Conservation (phyloP, 2,329 filamentous ascomycete species). For the Monosporascus cannonballus region DNA sequence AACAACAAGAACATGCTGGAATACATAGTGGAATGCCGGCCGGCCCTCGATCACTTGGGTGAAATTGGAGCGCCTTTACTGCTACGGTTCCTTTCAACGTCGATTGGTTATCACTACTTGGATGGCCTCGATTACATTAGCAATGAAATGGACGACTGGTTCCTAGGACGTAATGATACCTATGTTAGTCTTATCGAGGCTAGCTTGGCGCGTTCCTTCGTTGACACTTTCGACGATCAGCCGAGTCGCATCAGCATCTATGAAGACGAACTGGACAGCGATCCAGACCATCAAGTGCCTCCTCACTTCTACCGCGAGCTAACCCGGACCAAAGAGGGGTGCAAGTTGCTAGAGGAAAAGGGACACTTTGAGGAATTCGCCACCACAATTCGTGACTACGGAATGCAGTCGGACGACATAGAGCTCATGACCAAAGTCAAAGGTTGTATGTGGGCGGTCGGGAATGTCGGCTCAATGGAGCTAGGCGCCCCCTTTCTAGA, state of each 20-base stretch:
- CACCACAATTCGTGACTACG: constrained; percentile 79
- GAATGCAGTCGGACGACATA: constrained; percentile 74
- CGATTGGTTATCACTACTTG: constrained; percentile 94
- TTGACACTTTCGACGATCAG: constrained; percentile 55
- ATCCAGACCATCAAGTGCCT: constrained; percentile 65
- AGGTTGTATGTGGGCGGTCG: constrained; percentile 93
- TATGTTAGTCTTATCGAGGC: constrained; percentile 94
- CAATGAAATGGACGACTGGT: constrained; percentile 99
- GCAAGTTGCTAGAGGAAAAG: constrained; percentile 81
- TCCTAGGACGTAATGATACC: constrained; percentile 90
- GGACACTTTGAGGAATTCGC: constrained; percentile 96
- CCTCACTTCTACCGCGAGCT: constrained; percentile 97
- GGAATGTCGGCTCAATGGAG: constrained; percentile 98
- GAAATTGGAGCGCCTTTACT: constrained; percentile 94
- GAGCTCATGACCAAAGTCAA: constrained; percentile 92
- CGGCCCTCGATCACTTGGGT: constrained; percentile 88
- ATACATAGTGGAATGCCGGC: constrained; percentile 93
- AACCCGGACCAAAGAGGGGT: constrained; percentile 87
- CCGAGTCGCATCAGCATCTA: constrained; percentile 52
- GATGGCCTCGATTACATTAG: constrained; percentile 98
- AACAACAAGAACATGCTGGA: constrained; percentile 87
- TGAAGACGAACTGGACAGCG: constrained; percentile 48
- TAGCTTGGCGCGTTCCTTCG: constrained; percentile 81
- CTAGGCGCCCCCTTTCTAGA: constrained; percentile 92
- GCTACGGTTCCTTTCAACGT: constrained; percentile 88